phyloP scores from a whole-genome alignment of 148 eudicot genomes.

The Vaccinium macrocarpon region DNA sequence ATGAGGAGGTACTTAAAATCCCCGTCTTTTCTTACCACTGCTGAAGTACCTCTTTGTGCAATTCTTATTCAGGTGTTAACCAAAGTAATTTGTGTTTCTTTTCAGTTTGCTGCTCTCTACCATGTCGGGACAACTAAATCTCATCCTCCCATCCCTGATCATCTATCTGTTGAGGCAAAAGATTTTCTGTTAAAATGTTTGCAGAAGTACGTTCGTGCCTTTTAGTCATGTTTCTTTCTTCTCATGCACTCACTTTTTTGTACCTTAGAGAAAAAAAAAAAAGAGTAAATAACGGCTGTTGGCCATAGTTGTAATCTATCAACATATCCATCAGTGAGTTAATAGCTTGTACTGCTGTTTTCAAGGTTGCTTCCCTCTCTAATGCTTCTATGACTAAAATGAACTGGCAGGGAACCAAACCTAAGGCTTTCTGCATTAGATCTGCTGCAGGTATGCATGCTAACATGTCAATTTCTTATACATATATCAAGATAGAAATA shows the following conservation, averaged over 20 bases:
- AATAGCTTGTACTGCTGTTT: background rate
- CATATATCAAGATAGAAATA: background rate
- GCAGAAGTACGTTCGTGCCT: slow-evolving; percentile 50
- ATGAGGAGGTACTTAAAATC: slow-evolving; percentile 70
- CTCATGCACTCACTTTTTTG: background rate
- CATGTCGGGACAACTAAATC: slow-evolving; percentile 81
- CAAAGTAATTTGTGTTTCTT: slow-evolving; percentile 14
- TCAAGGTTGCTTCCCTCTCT: background rate
- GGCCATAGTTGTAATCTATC: background rate
- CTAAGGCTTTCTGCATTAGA: slow-evolving; percentile 75
- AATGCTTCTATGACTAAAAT: slow-evolving; percentile 12
- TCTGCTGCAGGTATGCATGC: slow-evolving; percentile 50
- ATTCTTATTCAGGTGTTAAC: background rate
- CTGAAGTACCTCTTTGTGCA: background rate
- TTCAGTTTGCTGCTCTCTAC: slow-evolving; percentile 72
- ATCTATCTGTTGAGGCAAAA: slow-evolving; percentile 72
- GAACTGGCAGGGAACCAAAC: slow-evolving; percentile 54
- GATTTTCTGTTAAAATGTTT: slow-evolving; percentile 73
- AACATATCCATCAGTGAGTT: background rate
- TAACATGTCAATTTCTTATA: background rate
- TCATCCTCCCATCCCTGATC: slow-evolving; percentile 88
- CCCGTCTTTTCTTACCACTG: background rate
- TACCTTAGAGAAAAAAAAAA: background rate
- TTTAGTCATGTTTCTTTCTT: background rate
- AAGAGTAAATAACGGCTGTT: background rate